Evolutionary conservation across 805 yeast genomes (phyloP).

Genomic region (Teunomyces stri): DNA sequence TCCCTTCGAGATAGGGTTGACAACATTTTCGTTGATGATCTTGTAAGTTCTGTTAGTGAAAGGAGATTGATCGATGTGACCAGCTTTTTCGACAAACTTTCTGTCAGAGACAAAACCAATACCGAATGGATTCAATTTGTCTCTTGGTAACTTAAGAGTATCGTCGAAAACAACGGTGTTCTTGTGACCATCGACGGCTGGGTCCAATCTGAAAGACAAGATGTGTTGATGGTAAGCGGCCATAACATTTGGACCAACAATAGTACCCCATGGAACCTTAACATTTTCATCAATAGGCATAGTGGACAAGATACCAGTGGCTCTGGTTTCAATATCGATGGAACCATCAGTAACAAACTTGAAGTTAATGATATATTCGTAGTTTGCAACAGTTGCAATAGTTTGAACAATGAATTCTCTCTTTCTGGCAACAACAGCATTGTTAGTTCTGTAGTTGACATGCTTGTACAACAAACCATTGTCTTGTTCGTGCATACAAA

Average conservation of each 20-base stretch:
- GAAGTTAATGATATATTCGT: constrained; percentile 72
- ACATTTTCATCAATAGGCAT: constrained; percentile 74
- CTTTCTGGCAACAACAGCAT: constrained; percentile 72
- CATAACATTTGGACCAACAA: constrained; percentile 75
- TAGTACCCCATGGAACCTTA: constrained; percentile 70
- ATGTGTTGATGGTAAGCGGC: constrained; percentile 86
- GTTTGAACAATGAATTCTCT: constrained; percentile 78
- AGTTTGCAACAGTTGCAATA: constrained; percentile 81
- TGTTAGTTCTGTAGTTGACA: constrained; percentile 70
- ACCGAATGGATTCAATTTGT: constrained; percentile 60
- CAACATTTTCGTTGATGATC: constrained; percentile 68
- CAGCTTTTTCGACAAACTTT: constrained; percentile 65
- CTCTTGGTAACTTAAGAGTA: constrained; percentile 56
- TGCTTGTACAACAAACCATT: constrained; percentile 76
- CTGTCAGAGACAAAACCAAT: constrained; percentile 68
- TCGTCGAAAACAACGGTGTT: constrained; percentile 74
- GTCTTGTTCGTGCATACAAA: constrained; percentile 81
- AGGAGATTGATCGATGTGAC: constrained; percentile 70
- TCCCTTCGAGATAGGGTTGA: constrained; percentile 65
- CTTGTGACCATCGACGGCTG: constrained; percentile 77
- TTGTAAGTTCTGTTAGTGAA: constrained; percentile 72
- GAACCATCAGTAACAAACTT: constrained; percentile 77
- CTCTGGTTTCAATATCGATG: constrained; percentile 74
- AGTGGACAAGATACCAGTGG: constrained; percentile 83
- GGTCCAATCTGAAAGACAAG: constrained; percentile 75